phyloP scores from a whole-genome alignment of 306 rosid genomes.

The Prunus kanzakura region DNA sequence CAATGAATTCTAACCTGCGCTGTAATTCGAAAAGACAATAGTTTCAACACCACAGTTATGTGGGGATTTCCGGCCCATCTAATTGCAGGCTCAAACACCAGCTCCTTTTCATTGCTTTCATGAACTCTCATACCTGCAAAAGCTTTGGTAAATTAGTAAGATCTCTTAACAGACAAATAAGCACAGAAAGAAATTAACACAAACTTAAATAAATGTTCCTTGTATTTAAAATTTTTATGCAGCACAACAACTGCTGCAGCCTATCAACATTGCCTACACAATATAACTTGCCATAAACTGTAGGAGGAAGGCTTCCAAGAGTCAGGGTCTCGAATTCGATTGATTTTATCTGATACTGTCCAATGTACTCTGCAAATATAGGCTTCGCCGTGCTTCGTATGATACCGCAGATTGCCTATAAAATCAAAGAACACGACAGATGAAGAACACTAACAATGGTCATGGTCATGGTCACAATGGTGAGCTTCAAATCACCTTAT shows the following conservation, averaged over 20 bases:
- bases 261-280: too few relatives aligned
- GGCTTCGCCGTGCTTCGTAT: constrained; percentile 18
- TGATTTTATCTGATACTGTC: constrained; percentile 17
- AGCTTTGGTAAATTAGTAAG: neutral
- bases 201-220: too few relatives aligned
- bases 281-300: constrained; percentile 10
- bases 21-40: constrained; percentile 7
- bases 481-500: constrained; percentile 25
- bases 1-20: constrained; percentile 12
- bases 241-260: too few relatives aligned
- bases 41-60: constrained; percentile 19
- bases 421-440: neutral
- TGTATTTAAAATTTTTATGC: too few relatives aligned
- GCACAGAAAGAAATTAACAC: neutral
- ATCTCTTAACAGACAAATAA: neutral
- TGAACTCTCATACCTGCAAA: constrained; percentile 36
- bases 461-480: neutral
- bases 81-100: constrained; percentile 24
- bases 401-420: constrained; percentile 22
- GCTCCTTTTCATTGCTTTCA: constrained; percentile 26
- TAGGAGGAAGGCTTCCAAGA: constrained; percentile 33
- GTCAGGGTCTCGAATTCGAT: constrained; percentile 21
- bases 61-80: constrained; percentile 42
- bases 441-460: neutral
- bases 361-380: constrained; percentile 19